Conservation (phyloP, 805 yeast species). For the Kluyveromyces siamensis region DNA sequence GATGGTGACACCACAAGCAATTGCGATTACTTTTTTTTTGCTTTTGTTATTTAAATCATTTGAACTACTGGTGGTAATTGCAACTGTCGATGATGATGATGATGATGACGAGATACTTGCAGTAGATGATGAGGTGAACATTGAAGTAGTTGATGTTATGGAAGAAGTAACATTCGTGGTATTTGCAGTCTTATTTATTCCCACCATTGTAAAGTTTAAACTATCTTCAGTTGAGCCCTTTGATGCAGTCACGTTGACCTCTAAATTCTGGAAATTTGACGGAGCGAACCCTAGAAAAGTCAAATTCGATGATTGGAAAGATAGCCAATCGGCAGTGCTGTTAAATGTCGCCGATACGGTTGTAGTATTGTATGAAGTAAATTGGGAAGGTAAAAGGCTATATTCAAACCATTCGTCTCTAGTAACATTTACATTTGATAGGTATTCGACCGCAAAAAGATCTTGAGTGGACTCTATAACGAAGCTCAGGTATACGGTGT, state of each 20-base stretch:
- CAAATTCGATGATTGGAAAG: constrained; percentile 47
- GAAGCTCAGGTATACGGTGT: constrained; percentile 50
- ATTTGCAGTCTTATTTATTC: constrained; percentile 30
- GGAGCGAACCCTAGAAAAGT: constrained; percentile 68
- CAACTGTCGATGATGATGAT: too few relatives aligned
- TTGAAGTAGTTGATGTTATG: constrained; percentile 11
- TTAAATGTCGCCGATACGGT: constrained; percentile 37
- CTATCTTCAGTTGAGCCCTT: constrained; percentile 30
- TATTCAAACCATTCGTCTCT: constrained; percentile 51
- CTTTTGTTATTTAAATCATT: constrained; percentile 7
- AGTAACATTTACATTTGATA: constrained; percentile 61
- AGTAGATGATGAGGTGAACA: constrained; percentile 3
- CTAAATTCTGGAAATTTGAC: constrained; percentile 32
- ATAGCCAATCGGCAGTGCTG: constrained; percentile 49
- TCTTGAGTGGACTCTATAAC: constrained; percentile 43
- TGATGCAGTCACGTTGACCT: constrained; percentile 35
- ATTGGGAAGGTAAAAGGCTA: constrained; percentile 43
- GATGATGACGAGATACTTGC: constrained; percentile 17
- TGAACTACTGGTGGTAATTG: constrained; percentile 15
- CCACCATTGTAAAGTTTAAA: constrained; percentile 43
- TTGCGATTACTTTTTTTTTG: constrained; percentile 56
- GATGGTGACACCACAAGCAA: constrained; percentile 83
- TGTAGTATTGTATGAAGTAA: constrained; percentile 46
- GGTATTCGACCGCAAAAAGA: constrained; percentile 44
- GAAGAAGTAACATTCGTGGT: constrained; percentile 18